phyloP scores from a whole-genome alignment of 179 eudicot species.

The Amaranthus tricolor region DNA sequence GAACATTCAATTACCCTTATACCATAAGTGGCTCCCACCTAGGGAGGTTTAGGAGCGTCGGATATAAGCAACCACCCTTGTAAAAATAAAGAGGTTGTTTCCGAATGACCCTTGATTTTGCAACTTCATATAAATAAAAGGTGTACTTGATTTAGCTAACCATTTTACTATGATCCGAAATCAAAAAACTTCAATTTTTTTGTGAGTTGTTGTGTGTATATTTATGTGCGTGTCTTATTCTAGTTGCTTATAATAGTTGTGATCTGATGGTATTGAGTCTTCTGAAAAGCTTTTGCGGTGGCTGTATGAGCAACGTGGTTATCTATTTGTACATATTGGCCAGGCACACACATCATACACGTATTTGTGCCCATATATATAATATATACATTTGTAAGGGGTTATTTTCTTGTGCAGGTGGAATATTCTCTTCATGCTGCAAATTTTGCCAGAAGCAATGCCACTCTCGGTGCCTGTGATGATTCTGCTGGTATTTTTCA shows the following conservation, averaged over 20 bases:
- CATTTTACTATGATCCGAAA: too few relatives aligned
- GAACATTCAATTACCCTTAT: too few relatives aligned
- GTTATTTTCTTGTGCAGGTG: conserved; percentile 48
- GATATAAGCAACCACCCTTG: too few relatives aligned
- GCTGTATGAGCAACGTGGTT: too few relatives aligned
- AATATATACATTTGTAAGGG: background rate
- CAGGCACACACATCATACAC: background rate
- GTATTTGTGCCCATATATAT: background rate
- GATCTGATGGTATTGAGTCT: background rate
- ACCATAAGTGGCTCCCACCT: too few relatives aligned
- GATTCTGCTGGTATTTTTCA: conserved; percentile 71
- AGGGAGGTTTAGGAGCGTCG: too few relatives aligned
- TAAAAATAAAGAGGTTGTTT: too few relatives aligned
- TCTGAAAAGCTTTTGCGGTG: background rate
- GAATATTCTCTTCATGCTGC: conserved; percentile 83
- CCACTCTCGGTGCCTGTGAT: conserved; percentile 62
- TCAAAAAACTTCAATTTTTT: too few relatives aligned
- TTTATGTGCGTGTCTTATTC: background rate
- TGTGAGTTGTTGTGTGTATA: too few relatives aligned
- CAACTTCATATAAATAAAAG: too few relatives aligned
- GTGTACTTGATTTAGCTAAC: too few relatives aligned
- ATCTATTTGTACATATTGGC: background rate
- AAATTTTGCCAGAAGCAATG: conserved; percentile 63
- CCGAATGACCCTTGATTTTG: too few relatives aligned
- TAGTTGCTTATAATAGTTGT: background rate